phyloP scores from a whole-genome alignment of 495 filamentous ascomycete genomes.

The Sabuloglossum arenarium region DNA sequence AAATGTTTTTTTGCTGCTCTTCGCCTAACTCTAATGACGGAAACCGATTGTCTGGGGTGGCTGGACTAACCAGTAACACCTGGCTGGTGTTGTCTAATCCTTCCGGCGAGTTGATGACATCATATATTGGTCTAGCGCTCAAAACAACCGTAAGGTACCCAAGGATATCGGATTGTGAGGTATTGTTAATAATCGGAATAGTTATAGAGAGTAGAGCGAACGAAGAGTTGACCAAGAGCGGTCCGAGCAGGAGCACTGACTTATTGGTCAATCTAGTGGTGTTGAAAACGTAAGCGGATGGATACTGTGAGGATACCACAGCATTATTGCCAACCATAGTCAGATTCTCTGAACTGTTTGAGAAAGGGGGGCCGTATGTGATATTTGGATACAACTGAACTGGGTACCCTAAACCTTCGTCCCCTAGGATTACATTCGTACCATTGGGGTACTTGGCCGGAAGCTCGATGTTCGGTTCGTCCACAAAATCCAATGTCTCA shows the following conservation, averaged over 20 bases:
- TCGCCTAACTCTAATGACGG: constrained; percentile 11
- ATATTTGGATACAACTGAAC: constrained; percentile 52
- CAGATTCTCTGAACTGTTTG: constrained; percentile 20
- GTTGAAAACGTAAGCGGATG: constrained; percentile 29
- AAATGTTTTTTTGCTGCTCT: constrained; percentile 4
- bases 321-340: constrained; percentile 17
- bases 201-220: constrained; percentile 69
- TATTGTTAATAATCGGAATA: constrained; percentile 46
- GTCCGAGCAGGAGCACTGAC: constrained; percentile 42
- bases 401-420: constrained; percentile 39
- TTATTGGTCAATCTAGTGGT: constrained; percentile 7
- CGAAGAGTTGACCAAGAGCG: constrained; percentile 40
- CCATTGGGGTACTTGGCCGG: constrained; percentile 38
- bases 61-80: constrained; percentile 45
- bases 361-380: constrained; percentile 27
- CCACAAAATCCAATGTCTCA: constrained; percentile 27
- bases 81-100: constrained; percentile 47
- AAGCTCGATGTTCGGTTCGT: constrained; percentile 21
- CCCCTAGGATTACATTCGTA: constrained; percentile 31
- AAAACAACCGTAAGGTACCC: constrained; percentile 57
- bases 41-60: constrained; percentile 42
- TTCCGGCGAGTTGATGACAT: constrained; percentile 36
- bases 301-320: constrained; percentile 7
- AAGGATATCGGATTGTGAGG: constrained; percentile 33
- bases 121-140: constrained; percentile 35